Conservation (phyloP, 1,139 yeast species). For the Zygoascus meyerae region DNA sequence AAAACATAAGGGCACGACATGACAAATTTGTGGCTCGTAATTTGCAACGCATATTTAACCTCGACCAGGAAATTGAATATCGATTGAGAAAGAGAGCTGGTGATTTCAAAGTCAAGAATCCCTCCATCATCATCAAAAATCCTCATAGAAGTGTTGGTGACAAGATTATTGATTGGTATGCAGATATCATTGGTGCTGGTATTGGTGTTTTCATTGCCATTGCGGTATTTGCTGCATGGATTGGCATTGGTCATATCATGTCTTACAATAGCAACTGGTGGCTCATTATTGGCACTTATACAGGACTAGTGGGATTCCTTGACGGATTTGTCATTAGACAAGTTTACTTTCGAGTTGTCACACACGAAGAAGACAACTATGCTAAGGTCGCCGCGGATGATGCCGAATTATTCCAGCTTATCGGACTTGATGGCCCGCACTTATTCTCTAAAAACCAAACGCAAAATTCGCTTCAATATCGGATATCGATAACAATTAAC, state of each 20-base stretch:
- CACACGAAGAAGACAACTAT: constrained; percentile 3
- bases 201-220: constrained; percentile 34
- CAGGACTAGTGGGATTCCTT: constrained; percentile 38
- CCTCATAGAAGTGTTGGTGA: constrained; percentile 23
- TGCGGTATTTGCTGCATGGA: constrained; percentile 35
- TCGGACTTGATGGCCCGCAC: neutral
- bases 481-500: neutral
- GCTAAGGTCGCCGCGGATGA: constrained; percentile 3
- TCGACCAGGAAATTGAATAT: constrained; percentile 31
- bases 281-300: constrained; percentile 40
- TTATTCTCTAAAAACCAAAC: neutral
- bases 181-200: constrained; percentile 39
- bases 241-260: constrained; percentile 34
- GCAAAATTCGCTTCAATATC: neutral
- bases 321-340: constrained; percentile 39
- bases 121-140: constrained; percentile 24
- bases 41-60: constrained; percentile 23
- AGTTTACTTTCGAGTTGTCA: constrained; percentile 22
- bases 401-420: neutral
- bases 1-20: constrained; percentile 36
- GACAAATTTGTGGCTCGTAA: constrained; percentile 28
- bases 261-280: constrained; percentile 38
- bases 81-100: constrained; percentile 22
- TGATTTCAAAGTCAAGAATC: constrained; percentile 26
- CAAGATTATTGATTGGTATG: constrained; percentile 29